phyloP scores from a whole-genome alignment of 2,329 filamentous ascomycete genomes.

The Domatiomyces catenatus region DNA sequence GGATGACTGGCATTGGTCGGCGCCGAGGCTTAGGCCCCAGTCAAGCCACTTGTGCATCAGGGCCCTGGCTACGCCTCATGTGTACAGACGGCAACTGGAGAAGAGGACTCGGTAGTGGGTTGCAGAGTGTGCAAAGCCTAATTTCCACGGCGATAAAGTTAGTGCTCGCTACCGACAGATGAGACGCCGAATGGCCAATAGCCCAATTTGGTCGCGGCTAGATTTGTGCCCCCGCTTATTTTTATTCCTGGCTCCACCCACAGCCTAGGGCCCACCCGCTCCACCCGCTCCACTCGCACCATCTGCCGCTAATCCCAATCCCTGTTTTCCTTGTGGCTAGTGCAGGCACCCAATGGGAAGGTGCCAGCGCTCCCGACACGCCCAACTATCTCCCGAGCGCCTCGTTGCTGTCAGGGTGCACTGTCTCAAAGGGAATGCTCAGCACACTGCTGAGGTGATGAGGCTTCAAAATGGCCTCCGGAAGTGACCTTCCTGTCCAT shows the following conservation, averaged over 20 bases:
- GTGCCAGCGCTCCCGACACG: not conserved
- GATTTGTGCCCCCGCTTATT: not conserved
- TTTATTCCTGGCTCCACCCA: too few species aligned
- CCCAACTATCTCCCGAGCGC: not conserved
- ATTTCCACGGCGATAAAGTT: not conserved
- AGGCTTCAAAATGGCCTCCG: not conserved
- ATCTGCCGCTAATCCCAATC: not conserved
- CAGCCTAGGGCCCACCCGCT: not conserved
- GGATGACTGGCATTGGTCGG: not conserved
- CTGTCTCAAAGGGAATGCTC: not conserved
- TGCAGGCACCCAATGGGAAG: not conserved
- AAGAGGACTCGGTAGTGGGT: not conserved
- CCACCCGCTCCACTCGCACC: too few species aligned
- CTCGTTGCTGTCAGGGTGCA: not conserved
- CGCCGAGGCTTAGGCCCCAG: not conserved
- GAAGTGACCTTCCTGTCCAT: not conserved
- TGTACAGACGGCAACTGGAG: not conserved
- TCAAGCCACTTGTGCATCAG: not conserved
- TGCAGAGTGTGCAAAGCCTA: not conserved
- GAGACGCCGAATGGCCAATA: not conserved
- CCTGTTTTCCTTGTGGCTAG: not conserved
- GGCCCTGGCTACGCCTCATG: not conserved
- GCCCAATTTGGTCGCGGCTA: not conserved
- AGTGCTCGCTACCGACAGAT: not conserved
- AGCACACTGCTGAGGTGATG: not conserved